Base-by-base conservation (phyloP, 371 early-diverging fungal species). In the Apophysomyces ossiformis region DNA sequence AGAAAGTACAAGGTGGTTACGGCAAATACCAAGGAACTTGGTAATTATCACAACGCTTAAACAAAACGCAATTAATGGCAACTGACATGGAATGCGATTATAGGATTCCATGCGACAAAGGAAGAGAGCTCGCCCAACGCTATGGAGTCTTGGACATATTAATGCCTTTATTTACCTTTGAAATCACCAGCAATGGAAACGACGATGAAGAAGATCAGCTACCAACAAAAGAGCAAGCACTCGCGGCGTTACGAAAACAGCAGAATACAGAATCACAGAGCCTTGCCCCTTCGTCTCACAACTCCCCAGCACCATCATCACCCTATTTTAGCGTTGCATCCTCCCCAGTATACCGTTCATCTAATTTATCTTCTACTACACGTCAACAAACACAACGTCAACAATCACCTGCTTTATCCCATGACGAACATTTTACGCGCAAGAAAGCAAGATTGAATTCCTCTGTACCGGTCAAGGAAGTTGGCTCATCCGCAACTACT, bases 1-100 rank as follows among this genome's bases (percentile, higher is more conserved):
- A 98, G 69, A 97, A 97, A 80, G 92, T 98, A 9, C 97, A 97
- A 79, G 99, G 99, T 21, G 99, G 99, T 15, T 97, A 97, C 77
- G 99, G 99, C 38, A 96, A 96, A 83, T 97, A 94, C 73, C 96
- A 97, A 83, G 98, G 98, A 44, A 95, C 95, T 41, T 95, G 89
- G 91, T 92, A 83, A 74, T 26, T 35, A 18, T 35, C 39, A 11
- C 21, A 21, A 11, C 54, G 35, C 16, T 50, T n/a, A 50, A 50
- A 26, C 32, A 26, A 26, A 26, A 26, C 32, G 32, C 8, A 50
- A 50, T 50, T 16, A 50, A 50, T 15, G 21, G 18, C 21, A 26
- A 21, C 32, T 26, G 54, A 21, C 21, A 50, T 50, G 16, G 21
- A 57, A 6, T 8, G 35, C 32, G 11, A 9, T 15, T 57, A 8